Evolutionary conservation across 2,329 filamentous ascomycete genomes (phyloP), one percentile per base, ranked within the genome.

Genomic region (Phaeosphaeriaceae sp.): DNA sequence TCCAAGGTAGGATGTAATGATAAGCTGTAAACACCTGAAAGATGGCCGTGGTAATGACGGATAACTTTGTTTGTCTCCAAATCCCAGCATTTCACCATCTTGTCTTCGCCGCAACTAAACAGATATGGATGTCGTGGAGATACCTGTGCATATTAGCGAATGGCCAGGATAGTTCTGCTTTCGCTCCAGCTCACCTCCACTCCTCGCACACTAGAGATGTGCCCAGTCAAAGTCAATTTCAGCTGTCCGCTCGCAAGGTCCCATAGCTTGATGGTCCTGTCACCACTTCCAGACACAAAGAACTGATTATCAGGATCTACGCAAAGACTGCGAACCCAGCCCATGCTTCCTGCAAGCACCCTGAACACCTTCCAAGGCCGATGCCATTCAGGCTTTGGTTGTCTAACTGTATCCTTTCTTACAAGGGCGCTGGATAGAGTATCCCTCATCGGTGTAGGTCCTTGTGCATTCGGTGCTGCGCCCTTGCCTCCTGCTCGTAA

Each of bases 51-150:
- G 73, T 97, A 99, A 75, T 97, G 92, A 37, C 64, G 63, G 6
- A 69, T 69, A 21, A 99, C 94, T 75, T 97, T 97, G 79, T 99
- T 99, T n/a, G 93, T 97, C 75, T 99, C 94, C 59, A 99, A 78
- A 77, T 99, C 94, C 94, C 94, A 99, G 77, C 94, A 99, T 76
- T 99, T 99, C 55, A 99, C 94, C 92, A 97, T 97, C 79, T 99
- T 99, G 74, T 99, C 94, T 75, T 99, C 94, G 50, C 91, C 95
- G 68, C 94, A 99, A 9, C 92, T 96, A 75, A 99, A 99, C 8
- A 99, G 83, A 70, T 99, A 99, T 0, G 94, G 95, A 76, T 99
- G 94, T 38, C 94, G 82, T 13, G 92, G 90, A 16, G 91, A 96
- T 6, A 99, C 90, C 0, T 93, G 94, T 39, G 99, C 82, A 26